Base-by-base conservation (phyloP, 2,329 filamentous ascomycete species). In the Venturia effusa region DNA sequence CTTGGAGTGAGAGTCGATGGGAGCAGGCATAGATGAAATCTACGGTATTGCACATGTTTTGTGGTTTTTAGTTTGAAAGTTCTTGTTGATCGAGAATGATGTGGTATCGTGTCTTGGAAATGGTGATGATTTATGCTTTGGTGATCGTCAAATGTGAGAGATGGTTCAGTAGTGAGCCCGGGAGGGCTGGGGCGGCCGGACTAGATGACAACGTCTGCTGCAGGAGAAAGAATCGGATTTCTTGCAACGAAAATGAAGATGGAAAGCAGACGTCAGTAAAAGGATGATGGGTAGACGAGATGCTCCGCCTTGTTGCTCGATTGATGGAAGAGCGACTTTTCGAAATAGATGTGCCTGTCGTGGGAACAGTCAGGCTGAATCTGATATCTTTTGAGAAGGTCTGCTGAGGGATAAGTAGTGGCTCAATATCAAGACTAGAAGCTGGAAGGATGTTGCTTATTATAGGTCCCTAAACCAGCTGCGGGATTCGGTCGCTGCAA, bases 11-110 rank as follows among this genome's bases (percentile, higher is more conserved):
- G 6, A 62, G 30, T 19, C 41, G 32, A 24, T 62, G 61, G 40
- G 34, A 62, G 61, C 61, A 62, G 40, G n/a, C 10, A 24, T 48
- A 62, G 40, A 62, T 54, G 24, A 62, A 62, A 37, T 62, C 19
- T 6, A 62, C 61, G 15, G 34, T n/a, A 13, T 27, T 43, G 40
- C 41, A 32, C 61, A 62, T 62, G 8, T 39, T 41, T 27, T 4
- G 37, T 22, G 11, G 5, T 13, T 0, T 40, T 40, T 40, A n/a
- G 37, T 8, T 24, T 27, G 24, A 1, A 15, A 8, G 19, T 30
- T 10, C 5, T 32, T 15, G 27, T 27, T 34, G 51, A 22, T 17
- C 27, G 27, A n/a, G n/a, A n/a, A 30, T 4, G 48, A 30, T 54
- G 17, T 45, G n/a, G 19, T 48, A 22, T 2, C n/a, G 8, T 48